Percentiles rank a stretch among this genome's conserved stretches.
These are phyloP conservation scores for Typha latifolia DNA, from an alignment of 176 grass and related monocot species.

Conservation along the genomic window DNA sequence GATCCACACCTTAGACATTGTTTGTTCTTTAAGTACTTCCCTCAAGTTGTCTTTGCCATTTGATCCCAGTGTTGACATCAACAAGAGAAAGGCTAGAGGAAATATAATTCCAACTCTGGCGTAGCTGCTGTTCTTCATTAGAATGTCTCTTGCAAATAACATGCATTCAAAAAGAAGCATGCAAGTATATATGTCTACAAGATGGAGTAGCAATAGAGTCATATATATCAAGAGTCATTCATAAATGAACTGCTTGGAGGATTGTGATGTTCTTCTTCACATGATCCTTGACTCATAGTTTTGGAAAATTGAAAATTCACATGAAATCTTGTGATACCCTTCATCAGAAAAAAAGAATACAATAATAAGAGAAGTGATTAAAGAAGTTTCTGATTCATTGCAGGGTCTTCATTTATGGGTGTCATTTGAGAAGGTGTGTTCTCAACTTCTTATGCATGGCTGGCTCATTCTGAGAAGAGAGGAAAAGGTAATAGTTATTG, in stretches of 20 bases:
- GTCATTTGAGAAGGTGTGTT: constrained; percentile 1
- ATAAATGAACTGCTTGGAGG: constrained; percentile 8
- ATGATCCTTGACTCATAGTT: not conserved
- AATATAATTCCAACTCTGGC: not conserved
- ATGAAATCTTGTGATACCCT: not conserved
- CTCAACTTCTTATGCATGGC: too few relatives aligned
- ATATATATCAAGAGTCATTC: not conserved
- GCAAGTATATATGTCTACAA: not conserved
- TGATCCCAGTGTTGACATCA: not conserved
- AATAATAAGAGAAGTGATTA: not conserved
- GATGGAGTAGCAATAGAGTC: too few relatives aligned
- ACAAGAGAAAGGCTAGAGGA: not conserved
- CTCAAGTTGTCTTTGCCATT: not conserved
- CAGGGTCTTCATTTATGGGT: constrained; percentile 8
- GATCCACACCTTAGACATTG: too few relatives aligned
- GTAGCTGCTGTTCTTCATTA: not conserved
- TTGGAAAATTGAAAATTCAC: not conserved
- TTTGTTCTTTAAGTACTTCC: not conserved
- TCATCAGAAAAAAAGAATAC: not conserved
- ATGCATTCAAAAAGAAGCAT: not conserved
- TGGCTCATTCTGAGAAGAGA: not conserved
- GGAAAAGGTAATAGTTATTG: not conserved
- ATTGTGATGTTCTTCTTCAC: too few relatives aligned
- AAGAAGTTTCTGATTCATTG: not conserved
- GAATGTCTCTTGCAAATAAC: not conserved